These are phyloP conservation scores for Colletotrichum costaricense DNA, from an alignment of 2,329 filamentous ascomycete species.

Conservation along the genomic window DNA sequence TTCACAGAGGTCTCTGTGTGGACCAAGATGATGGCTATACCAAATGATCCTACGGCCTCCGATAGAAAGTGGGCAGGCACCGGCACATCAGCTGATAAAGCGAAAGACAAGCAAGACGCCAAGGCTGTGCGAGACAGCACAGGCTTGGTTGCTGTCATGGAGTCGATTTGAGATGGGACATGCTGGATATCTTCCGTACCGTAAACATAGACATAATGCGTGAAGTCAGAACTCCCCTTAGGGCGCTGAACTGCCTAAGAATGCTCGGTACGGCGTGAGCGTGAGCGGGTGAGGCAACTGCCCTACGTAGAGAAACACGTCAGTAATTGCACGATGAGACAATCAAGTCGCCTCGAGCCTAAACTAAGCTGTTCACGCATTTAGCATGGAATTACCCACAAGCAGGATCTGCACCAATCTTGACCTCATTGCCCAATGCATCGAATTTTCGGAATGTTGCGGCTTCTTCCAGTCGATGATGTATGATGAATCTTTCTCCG, in stretches of 20 bases:
- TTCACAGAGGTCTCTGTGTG: conserved; percentile 61
- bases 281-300: conserved; percentile 11
- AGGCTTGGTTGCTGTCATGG: conserved; percentile 44
- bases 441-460: conserved; percentile 9
- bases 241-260: conserved; percentile 1
- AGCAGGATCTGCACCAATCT: conserved; percentile 28
- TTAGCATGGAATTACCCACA: conserved; percentile 14
- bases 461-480: conserved; percentile 9
- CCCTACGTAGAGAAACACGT: background rate
- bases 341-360: no score
- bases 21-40: conserved; percentile 49
- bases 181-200: conserved; percentile 44
- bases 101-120: conserved; percentile 46
- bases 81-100: conserved; percentile 43
- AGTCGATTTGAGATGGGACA: conserved; percentile 45
- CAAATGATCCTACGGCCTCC: conserved; percentile 50
- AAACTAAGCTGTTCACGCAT: conserved; percentile 15
- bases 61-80: conserved; percentile 43
- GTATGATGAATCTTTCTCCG: background rate
- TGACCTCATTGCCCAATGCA: conserved; percentile 1
- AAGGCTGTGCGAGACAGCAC: conserved; percentile 40
- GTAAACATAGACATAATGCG: conserved; percentile 63
- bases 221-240: conserved; percentile 43
- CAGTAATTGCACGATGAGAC: background rate
- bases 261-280: background rate